Evolutionary conservation across 805 yeast species (phyloP), one percentile per base, ranked within the genome.

Genomic region (Clavispora phyllophila): DNA sequence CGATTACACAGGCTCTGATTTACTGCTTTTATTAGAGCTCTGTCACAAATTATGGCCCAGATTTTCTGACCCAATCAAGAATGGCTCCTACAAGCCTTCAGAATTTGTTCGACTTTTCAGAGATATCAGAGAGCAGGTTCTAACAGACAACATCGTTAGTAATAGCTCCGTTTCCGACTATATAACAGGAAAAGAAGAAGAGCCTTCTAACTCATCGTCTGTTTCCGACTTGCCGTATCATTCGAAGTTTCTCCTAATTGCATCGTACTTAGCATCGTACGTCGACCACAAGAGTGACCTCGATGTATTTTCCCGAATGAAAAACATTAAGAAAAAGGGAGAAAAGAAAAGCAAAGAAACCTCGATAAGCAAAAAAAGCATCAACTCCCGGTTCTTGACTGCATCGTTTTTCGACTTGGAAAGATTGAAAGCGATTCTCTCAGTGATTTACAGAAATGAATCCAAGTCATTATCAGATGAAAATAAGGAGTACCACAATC

Each of bases 241-340:
- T 39, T 75, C 91, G 2, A 84, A 86, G 55, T 87, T 76, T 55
- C 62, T 90, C n/a, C 62, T 89, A 13, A 74, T 88, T 25, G 87
- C 96, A 1, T 82, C 95, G 0, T 90, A 84, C 58, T 64, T 89
- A 37, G 95, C 96, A 0, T 87, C 96, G 0, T 85, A 77, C 56
- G 78, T 80, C 43, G 85, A 83, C 24, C 80, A 83, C 2, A 76
- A 78, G 46, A 75, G 75, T 54, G 97, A 89, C 60, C 65, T 81
- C 54, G 75, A 79, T 40, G 67, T 77, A 41, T 90, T 87, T 54
- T 83, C 96, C 25, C 79, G 73, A 46, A 66, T 84, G 35, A 65
- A 65, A 42, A 56, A 63, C 13, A 53, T 57, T 22, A 63, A 63
- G 34, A 63, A 61, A 45, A 54, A 77, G 71, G 48, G 78, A 73